Conservation (phyloP, 495 filamentous ascomycete species). For the Podospora bellae-mahoneyi region DNA sequence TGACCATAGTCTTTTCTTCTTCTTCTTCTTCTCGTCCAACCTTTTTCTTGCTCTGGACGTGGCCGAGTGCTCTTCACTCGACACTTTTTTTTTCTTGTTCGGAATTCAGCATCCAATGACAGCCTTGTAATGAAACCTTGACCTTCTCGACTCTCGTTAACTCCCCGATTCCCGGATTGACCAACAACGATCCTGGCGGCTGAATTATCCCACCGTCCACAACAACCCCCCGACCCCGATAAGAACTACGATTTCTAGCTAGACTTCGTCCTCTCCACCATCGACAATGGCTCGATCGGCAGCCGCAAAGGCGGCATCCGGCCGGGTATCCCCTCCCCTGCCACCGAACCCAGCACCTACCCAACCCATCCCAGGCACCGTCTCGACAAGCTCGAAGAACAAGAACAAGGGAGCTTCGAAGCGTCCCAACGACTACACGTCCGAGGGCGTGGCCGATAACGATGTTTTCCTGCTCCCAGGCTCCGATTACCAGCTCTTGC, state of each 20-base stretch:
- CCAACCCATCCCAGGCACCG: neutral
- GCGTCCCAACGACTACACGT: slow-evolving; percentile 55
- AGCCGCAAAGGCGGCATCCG: slow-evolving; percentile 40
- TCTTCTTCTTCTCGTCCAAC: slow-evolving; percentile 9
- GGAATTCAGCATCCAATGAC: slow-evolving; percentile 25
- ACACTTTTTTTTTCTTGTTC: slow-evolving; percentile 24
- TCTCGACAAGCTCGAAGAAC: slow-evolving; percentile 22
- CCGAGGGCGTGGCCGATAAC: slow-evolving; percentile 64
- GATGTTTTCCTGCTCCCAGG: slow-evolving; percentile 70
- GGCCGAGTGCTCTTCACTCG: slow-evolving; percentile 3
- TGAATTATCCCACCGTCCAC: slow-evolving; percentile 4
- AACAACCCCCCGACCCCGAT: slow-evolving; percentile 9
- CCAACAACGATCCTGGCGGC: neutral
- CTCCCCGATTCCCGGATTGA: slow-evolving; percentile 16
- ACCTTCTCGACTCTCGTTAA: slow-evolving; percentile 49
- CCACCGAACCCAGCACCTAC: slow-evolving; percentile 7
- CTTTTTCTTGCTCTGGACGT: slow-evolving; percentile 6
- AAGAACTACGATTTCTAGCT: slow-evolving; percentile 9
- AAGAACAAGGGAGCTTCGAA: slow-evolving; percentile 34
- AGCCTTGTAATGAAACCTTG: slow-evolving; percentile 44
- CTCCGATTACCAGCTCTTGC: slow-evolving; percentile 76
- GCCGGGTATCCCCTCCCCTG: slow-evolving; percentile 29
- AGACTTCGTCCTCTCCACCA: slow-evolving; percentile 19
- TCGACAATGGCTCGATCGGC: slow-evolving; percentile 42
- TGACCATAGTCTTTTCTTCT: slow-evolving; percentile 16